These are phyloP conservation scores for Trichoderma sp. DNA, from an alignment of 2,329 filamentous ascomycete genomes.

Conservation along the genomic window DNA sequence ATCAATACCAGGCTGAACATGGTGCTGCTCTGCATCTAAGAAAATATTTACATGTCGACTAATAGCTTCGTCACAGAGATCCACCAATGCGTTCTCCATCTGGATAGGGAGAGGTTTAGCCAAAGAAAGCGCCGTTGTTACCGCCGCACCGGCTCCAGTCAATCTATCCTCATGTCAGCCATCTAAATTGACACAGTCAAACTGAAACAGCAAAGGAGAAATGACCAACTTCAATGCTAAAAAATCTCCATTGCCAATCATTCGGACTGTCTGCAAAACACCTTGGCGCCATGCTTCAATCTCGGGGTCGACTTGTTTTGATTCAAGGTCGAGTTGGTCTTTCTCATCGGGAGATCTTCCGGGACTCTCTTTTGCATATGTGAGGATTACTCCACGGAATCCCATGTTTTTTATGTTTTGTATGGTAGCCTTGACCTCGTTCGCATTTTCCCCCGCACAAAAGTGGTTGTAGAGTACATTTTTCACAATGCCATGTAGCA, in stretches of 20 bases:
- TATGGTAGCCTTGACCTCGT: slow-evolving; percentile 44
- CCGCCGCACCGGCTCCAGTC: slow-evolving; percentile 41
- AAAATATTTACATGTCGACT: slow-evolving; percentile 37
- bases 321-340: neutral
- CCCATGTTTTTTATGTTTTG: slow-evolving; percentile 46
- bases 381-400: slow-evolving; percentile 55
- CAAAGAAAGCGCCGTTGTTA: slow-evolving; percentile 37
- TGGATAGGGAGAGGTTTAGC: slow-evolving; percentile 37
- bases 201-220: neutral
- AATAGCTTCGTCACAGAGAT: slow-evolving; percentile 39
- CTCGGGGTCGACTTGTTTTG: neutral
- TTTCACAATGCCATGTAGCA: slow-evolving; percentile 27
- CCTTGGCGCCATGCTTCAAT: slow-evolving; percentile 39
- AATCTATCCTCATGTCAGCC: slow-evolving; percentile 25
- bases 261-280: slow-evolving; percentile 31
- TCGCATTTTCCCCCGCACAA: slow-evolving; percentile 49
- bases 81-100: slow-evolving; percentile 41
- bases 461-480: slow-evolving; percentile 55
- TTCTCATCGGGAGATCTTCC: slow-evolving; percentile 32
- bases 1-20: slow-evolving; percentile 41
- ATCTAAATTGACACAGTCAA: slow-evolving; percentile 19
- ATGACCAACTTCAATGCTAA: slow-evolving; percentile 38
- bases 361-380: slow-evolving; percentile 47
- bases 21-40: slow-evolving; percentile 45
- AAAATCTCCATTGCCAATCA: slow-evolving; percentile 35